Conservation (phyloP, 805 yeast species). For the Saturnispora besseyi region DNA sequence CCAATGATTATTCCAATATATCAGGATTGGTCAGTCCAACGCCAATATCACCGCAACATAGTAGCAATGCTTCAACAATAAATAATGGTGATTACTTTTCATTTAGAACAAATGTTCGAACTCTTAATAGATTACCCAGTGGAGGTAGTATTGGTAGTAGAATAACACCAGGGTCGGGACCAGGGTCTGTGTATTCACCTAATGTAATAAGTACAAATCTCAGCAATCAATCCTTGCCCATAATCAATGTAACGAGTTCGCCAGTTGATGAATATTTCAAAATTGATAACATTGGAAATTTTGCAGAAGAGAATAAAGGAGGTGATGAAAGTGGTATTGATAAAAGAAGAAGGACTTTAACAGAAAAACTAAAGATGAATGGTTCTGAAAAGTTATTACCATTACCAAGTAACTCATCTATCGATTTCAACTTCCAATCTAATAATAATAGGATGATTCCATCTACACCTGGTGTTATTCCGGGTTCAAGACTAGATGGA, state of each 20-base stretch:
- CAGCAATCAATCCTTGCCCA: background rate
- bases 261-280: conserved; percentile 5
- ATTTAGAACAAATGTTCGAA: conserved; percentile 12
- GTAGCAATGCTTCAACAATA: background rate
- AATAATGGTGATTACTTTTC: conserved; percentile 13
- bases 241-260: background rate
- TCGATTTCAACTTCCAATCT: background rate
- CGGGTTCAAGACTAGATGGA: conserved; percentile 11
- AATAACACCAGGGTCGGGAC: conserved; percentile 6
- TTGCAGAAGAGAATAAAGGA: background rate
- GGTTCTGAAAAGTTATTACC: background rate
- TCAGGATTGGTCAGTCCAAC: conserved; percentile 2
- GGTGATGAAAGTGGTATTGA: conserved; percentile 4
- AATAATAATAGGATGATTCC: background rate
- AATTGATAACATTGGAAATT: conserved; percentile 26
- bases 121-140: conserved; percentile 11
- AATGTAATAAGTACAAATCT: background rate
- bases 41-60: conserved; percentile 1
- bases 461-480: conserved; percentile 15
- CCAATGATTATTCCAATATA: background rate
- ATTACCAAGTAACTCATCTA: background rate
- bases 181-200: background rate
- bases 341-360: conserved; percentile 11
- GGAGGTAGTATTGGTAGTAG: conserved; percentile 4
- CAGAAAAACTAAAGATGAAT: conserved; percentile 9